Conservation (phyloP, 1,139 yeast species). For the Protomyces inouyei region DNA sequence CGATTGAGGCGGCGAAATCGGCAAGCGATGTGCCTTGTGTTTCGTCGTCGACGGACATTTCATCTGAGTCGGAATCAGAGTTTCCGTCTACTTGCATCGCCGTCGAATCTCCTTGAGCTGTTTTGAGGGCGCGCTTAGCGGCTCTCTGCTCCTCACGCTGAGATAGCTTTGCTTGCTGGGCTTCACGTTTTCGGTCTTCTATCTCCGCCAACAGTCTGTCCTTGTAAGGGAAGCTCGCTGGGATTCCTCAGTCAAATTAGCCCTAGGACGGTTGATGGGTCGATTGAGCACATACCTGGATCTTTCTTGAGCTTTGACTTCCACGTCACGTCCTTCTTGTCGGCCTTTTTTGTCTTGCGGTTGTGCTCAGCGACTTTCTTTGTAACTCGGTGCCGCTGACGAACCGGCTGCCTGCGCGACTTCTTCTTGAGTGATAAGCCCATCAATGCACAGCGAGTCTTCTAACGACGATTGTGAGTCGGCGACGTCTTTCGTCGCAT, state of each 20-base stretch:
- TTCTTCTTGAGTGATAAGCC: slow-evolving; percentile 3
- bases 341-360: slow-evolving; percentile 71
- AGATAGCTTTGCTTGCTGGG: slow-evolving; percentile 56
- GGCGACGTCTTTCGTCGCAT: too few relatives aligned
- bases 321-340: slow-evolving; percentile 93
- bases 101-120: slow-evolving; percentile 35
- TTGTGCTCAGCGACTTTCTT: slow-evolving; percentile 91
- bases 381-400: slow-evolving; percentile 91
- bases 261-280: too few relatives aligned
- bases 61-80: slow-evolving; percentile 24
- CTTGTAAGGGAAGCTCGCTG: slow-evolving; percentile 89
- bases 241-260: slow-evolving; percentile 46
- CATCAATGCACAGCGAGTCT: neutral
- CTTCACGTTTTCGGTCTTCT: slow-evolving; percentile 63
- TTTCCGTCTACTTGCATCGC: slow-evolving; percentile 36
- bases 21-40: slow-evolving; percentile 36
- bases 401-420: slow-evolving; percentile 73
- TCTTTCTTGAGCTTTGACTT: slow-evolving; percentile 75
- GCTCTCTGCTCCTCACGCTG: slow-evolving; percentile 46
- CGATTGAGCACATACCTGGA: slow-evolving; percentile 46
- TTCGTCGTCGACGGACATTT: slow-evolving; percentile 42
- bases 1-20: slow-evolving; percentile 80
- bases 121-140: slow-evolving; percentile 40
- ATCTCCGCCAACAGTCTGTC: slow-evolving; percentile 74
- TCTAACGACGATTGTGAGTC: too few relatives aligned